phyloP scores from a whole-genome alignment of 2,329 filamentous ascomycete species.

The Zymoseptoria passerinii region DNA sequence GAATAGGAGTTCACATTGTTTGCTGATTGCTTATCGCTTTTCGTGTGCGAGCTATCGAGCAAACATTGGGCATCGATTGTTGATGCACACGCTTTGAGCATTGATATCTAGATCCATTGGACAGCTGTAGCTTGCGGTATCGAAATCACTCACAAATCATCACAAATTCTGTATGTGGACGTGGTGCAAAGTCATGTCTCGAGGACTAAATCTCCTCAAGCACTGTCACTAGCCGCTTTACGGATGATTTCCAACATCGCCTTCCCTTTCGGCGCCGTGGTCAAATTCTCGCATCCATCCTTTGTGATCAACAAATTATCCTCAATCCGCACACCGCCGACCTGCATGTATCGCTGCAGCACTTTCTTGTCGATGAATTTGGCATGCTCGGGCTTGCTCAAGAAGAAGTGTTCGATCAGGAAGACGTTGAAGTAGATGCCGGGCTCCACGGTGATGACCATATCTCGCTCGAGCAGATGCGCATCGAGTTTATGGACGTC shows the following conservation, averaged over 20 bases:
- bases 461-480: slow-evolving; percentile 46
- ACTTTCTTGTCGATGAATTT: slow-evolving; percentile 58
- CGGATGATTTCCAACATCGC: slow-evolving; percentile 25
- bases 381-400: slow-evolving; percentile 50
- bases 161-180: neutral
- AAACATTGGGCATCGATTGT: neutral
- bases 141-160: neutral
- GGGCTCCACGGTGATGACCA: slow-evolving; percentile 89
- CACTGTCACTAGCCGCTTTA: slow-evolving; percentile 4
- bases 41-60: neutral
- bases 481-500: slow-evolving; percentile 7
- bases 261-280: slow-evolving; percentile 56
- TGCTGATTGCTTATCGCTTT: neutral
- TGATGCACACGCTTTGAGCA: neutral
- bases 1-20: neutral
- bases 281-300: slow-evolving; percentile 73
- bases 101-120: neutral
- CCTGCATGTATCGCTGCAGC: slow-evolving; percentile 60
- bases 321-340: slow-evolving; percentile 88
- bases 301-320: slow-evolving; percentile 75
- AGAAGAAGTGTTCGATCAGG: slow-evolving; percentile 59
- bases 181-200: neutral
- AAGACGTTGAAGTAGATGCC: slow-evolving; percentile 71
- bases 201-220: neutral
- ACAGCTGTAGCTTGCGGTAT: neutral